These are phyloP conservation scores for Nidula niveotomentosa DNA, from an alignment of 1,284 basidiomycete genomes.

Conservation along the genomic window DNA sequence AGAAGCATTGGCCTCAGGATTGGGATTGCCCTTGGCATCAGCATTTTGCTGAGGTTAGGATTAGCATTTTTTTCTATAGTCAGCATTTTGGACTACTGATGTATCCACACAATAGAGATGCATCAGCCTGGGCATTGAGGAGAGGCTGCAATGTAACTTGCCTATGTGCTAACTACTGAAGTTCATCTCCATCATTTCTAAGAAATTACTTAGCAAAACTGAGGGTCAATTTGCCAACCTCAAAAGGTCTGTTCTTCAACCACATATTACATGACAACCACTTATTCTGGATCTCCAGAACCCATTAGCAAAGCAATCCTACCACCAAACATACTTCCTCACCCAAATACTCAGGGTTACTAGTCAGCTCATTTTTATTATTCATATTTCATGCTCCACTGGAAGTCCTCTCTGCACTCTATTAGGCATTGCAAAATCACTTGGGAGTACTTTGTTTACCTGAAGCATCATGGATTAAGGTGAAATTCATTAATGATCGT, in stretches of 20 bases:
- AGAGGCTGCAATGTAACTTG: too few relatives aligned
- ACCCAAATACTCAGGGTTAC: slow-evolving; percentile 12
- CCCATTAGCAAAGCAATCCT: slow-evolving; percentile 13
- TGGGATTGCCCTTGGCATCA: too few relatives aligned
- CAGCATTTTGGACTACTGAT: too few relatives aligned
- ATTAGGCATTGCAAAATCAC: slow-evolving; percentile 23
- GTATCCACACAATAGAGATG: too few relatives aligned
- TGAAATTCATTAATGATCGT: slow-evolving; percentile 23
- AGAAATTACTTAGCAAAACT: slow-evolving; percentile 4
- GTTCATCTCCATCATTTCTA: neutral
- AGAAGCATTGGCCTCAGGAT: too few relatives aligned
- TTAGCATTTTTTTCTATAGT: too few relatives aligned
- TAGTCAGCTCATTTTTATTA: slow-evolving; percentile 21
- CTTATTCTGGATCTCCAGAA: slow-evolving; percentile 7
- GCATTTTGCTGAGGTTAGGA: too few relatives aligned
- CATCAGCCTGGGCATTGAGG: too few relatives aligned
- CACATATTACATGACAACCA: neutral
- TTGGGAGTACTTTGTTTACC: slow-evolving; percentile 9
- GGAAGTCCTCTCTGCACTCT: slow-evolving; percentile 24
- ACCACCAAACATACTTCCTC: slow-evolving; percentile 15
- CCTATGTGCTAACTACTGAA: neutral
- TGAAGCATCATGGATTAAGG: slow-evolving; percentile 18
- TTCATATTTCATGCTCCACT: slow-evolving; percentile 19
- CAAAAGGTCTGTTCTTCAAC: slow-evolving; percentile 6
- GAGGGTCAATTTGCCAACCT: slow-evolving; percentile 7